Base-by-base conservation (phyloP, 192 early-diverging fungal genomes). In the Mortierella hygrophila region DNA sequence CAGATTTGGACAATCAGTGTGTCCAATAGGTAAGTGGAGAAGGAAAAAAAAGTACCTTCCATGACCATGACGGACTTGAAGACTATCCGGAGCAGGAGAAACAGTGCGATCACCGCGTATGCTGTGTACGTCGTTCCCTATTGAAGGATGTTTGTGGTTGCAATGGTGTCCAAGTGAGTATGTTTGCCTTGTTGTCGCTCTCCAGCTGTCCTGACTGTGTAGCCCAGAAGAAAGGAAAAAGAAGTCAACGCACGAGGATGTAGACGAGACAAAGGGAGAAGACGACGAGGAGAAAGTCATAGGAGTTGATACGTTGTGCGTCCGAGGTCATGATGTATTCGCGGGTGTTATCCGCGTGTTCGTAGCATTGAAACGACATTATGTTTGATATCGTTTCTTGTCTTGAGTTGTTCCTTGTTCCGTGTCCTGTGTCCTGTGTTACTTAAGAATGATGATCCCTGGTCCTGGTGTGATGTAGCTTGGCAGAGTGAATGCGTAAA, bases 271-370 rank as follows among this genome's bases (percentile, higher is more conserved):
- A n/a, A 23, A 75, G 37, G 44, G 79, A 86, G 38, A 81, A 23
- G 13, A 68, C 13, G 49, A 77, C 72, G 21, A 79, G 38, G 70
- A 78, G 57, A 70, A 81, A 86, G 74, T 86, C 84, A 55, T 86
- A 77, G 10, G 75, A 86, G 76, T 81, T 86, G 79, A 86, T 81
- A 21, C 84, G 78, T 40, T 72, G 70, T 15, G 84, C 84, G 78
- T 90, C 88, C 65, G 84, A 78, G 10, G 79, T 80, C 78, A 90
- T 87, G 75, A 87, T 88, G 82, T 90, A 90, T 68, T 89, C 88
- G 72, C 89, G 77, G 18, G 89, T 88, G 80, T 89, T 90, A 79
- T 90, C 89, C 5, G 88, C 89, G 68, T 89, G 85, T 47, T 78
- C 63, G 72, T 90, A 84, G 70, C 87, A 90, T 72, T 69, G 75